Evolutionary conservation across 352 stramenopile species (phyloP).

Genomic region (Elongisporangium prolatum): DNA sequence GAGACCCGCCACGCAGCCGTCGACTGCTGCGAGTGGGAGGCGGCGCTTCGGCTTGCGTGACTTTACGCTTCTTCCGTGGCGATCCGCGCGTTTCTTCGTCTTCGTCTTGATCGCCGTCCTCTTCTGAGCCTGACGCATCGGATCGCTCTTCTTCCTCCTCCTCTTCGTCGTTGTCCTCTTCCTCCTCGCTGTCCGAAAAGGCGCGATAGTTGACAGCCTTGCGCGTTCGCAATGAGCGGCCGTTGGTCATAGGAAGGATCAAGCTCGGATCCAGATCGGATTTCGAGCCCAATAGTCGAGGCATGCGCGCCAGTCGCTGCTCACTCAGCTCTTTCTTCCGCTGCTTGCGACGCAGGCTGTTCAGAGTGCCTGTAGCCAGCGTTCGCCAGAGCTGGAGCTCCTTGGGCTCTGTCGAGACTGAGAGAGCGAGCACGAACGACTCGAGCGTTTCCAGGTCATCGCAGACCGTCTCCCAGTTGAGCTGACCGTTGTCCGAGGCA

Average conservation of each 20-base stretch:
- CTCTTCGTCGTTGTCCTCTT: conserved; percentile 19
- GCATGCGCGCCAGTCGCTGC: conserved; percentile 35
- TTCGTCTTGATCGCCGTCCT: conserved; percentile 12
- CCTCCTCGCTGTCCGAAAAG: conserved; percentile 23
- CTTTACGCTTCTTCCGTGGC: neutral
- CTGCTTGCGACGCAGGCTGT: conserved; percentile 53
- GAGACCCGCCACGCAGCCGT: neutral
- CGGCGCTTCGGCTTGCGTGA: neutral
- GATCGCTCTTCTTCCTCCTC: conserved; percentile 20
- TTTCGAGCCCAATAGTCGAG: conserved; percentile 28
- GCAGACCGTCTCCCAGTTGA: conserved; percentile 57
- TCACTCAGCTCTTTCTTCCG: conserved; percentile 21
- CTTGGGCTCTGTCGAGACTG: conserved; percentile 34
- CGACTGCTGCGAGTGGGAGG: neutral
- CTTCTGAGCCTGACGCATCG: neutral
- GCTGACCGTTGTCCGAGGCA: conserved; percentile 9
- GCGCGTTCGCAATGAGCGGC: conserved; percentile 40
- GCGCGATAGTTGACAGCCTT: conserved; percentile 44
- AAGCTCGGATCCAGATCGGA: conserved; percentile 20
- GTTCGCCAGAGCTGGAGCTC: conserved; percentile 57
- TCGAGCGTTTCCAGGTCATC: conserved; percentile 49
- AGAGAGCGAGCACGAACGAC: conserved; percentile 40
- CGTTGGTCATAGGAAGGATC: conserved; percentile 14
- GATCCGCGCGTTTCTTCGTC: conserved; percentile 10
- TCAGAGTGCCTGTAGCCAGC: conserved; percentile 31